Evolutionary conservation across 805 yeast species (phyloP), one percentile per base, ranked within the genome.

Genomic region (Nakazawaea wyomingensis): DNA sequence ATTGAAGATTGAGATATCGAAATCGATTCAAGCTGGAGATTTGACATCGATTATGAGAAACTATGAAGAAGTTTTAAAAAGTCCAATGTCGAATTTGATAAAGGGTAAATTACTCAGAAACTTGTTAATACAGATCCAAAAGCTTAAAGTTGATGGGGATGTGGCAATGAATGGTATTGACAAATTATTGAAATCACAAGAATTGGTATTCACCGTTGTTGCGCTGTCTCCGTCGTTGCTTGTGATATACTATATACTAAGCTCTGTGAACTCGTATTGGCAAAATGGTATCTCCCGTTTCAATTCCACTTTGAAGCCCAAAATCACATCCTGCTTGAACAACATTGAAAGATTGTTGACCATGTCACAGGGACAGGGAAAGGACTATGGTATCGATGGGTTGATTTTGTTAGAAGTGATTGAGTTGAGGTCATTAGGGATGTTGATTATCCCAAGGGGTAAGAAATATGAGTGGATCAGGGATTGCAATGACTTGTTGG

Each of bases 121-220:
- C 13, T 60, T 93, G 36, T 65, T 93, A 54, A 90, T 91, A 48
- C 98, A 93, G 61, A 69, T 93, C n/a, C 99, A 91, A 60, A 91
- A 93, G 63, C 83, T 96, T 10, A 91, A 91, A 62, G 97, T 93
- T 5, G 99, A 91, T 59, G 96, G 96, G 7, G 89, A 85, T 29
- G 67, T 89, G 4, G 98, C 96, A 0, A 75, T 91, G 48, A 78
- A 75, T 52, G 98, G 98, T 7, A 90, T 93, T 48, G 98, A 93
- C 62, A 82, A 85, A 57, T 67, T 91, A 50, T 71, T 93, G 35
- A 84, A 88, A 60, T 82, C 93, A 39, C 99, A 91, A 64, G 96
- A 93, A 59, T 73, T 91, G 43, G 93, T 93, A n/a, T 87, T 91
- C 65, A 96, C 96, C 1, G 67, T 87, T 18, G 85, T 93, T 20